Evolutionary conservation across 306 rosid species (phyloP), one percentile per base, ranked within the genome.

Genomic region (Notholithocarpus densiflorus): DNA sequence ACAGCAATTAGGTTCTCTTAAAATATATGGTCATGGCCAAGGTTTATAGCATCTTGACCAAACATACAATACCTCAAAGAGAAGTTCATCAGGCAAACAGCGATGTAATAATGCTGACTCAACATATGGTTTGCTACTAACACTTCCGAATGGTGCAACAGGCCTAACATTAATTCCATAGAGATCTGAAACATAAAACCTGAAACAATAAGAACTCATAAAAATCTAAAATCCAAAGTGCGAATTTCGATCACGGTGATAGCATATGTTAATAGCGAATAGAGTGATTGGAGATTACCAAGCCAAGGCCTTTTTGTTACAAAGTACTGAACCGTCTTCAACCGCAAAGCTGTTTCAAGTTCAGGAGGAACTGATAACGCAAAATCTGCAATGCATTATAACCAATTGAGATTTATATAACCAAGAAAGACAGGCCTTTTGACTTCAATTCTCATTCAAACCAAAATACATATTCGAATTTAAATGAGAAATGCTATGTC

Each of bases 251-350:
- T 34, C 40, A 31, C 2, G 74, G 68, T 45, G 43, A 56, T 14
- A 24, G 43, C 29, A 71, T 43, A 6, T 13, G 48, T 17, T 31
- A 64, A 59, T 40, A 56, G 18, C 43, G 15, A 72, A 57, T 34
- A 79, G 62, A 53, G 24, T 6, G 48, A 54, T 4, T 32, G 24
- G 56, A 11, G 77, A 81, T 77, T 91, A 94, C 98, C 98, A 78
- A 94, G 97, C 98, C 98, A 94, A 19, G 98, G 98, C 86, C 97
- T 90, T 77, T 94, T 92, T 1, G 90, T 94, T 77, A 91, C 72
- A 76, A 89, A 92, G 88, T 88, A 86, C 43, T 88, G 81, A 82
- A 89, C 97, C 3, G 92, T 81, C 84, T 89, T 92, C 88, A 88
- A 73, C 87, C 87, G 85, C 91, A 94, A 84, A 79, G 83, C 87